Percentiles rank a stretch among this genome's conserved stretches.
Evolutionary conservation across 441 rosid species (phyloP).

Genomic region (Raphanus hybrid): DNA sequence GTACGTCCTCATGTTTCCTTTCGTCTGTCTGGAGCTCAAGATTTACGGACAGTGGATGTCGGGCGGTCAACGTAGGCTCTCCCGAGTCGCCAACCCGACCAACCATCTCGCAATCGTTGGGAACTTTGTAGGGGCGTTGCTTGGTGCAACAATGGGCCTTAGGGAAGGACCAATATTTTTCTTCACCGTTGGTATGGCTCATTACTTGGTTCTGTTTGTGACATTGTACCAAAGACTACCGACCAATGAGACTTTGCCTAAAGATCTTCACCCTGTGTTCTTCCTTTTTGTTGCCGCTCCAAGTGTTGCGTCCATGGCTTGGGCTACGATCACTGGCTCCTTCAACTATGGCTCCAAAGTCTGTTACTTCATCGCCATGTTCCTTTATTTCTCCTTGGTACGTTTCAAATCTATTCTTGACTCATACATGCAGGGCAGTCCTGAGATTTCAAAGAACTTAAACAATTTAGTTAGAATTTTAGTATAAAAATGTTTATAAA

Average conservation of each 20-base stretch:
- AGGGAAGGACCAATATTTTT: constrained; percentile 87
- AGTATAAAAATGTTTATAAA: neutral
- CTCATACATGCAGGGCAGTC: neutral
- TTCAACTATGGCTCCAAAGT: constrained; percentile 77
- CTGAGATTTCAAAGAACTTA: neutral
- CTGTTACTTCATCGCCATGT: constrained; percentile 84
- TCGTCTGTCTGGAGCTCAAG: constrained; percentile 78
- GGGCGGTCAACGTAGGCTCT: constrained; percentile 89
- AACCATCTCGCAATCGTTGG: constrained; percentile 89
- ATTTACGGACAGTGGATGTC: constrained; percentile 99
- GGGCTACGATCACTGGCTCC: constrained; percentile 88
- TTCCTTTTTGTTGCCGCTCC: constrained; percentile 95
- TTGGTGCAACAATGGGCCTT: constrained; percentile 90
- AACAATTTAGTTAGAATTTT: neutral
- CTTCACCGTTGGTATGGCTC: constrained; percentile 89
- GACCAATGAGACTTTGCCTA: constrained; percentile 83
- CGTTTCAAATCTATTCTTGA: constrained; percentile 26
- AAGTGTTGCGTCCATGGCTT: constrained; percentile 92
- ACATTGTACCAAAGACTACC: constrained; percentile 95
- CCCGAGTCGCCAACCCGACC: constrained; percentile 91
- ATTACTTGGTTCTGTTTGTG: constrained; percentile 82
- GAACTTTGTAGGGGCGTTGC: constrained; percentile 88
- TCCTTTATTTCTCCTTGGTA: constrained; percentile 85
- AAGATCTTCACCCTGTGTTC: constrained; percentile 97
- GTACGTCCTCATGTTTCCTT: constrained; percentile 87